Conservation (phyloP, 2,329 filamentous ascomycete genomes). For the Diplodia corticola region DNA sequence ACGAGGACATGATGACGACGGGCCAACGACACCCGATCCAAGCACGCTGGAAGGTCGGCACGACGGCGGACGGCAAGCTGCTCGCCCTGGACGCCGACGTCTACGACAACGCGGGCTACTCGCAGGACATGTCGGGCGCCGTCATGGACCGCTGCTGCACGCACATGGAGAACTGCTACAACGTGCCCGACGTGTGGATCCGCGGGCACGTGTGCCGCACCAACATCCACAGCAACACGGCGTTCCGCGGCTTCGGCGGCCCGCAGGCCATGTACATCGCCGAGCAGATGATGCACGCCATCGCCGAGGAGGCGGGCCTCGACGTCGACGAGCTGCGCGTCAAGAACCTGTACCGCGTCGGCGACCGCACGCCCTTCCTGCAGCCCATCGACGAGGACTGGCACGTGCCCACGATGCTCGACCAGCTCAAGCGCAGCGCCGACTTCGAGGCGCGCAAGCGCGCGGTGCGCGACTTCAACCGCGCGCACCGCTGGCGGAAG, state of each 20-base stretch:
- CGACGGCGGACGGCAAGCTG: conserved; percentile 89
- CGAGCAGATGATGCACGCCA: conserved; percentile 83
- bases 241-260: conserved; percentile 92
- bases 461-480: conserved; percentile 76
- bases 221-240: conserved; percentile 95
- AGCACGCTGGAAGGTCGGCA: conserved; percentile 83
- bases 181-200: conserved; percentile 80
- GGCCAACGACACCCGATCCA: conserved; percentile 93
- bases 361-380: conserved; percentile 84
- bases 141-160: conserved; percentile 83
- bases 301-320: conserved; percentile 84
- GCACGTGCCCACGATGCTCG: conserved; percentile 89
- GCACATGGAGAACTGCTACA: conserved; percentile 86
- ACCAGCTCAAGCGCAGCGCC: conserved; percentile 75
- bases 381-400: conserved; percentile 78
- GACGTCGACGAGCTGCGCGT: conserved; percentile 75
- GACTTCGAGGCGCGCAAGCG: conserved; percentile 69
- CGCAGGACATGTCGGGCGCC: conserved; percentile 66
- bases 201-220: conserved; percentile 85
- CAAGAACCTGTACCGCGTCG: conserved; percentile 79
- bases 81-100: conserved; percentile 85
- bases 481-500: conserved; percentile 85
- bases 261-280: conserved; percentile 93
- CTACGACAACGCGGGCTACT: conserved; percentile 87
- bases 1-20: conserved; percentile 90